Conservation (phyloP, 2,329 filamentous ascomycete species). For the Pleomassaria siparia region DNA sequence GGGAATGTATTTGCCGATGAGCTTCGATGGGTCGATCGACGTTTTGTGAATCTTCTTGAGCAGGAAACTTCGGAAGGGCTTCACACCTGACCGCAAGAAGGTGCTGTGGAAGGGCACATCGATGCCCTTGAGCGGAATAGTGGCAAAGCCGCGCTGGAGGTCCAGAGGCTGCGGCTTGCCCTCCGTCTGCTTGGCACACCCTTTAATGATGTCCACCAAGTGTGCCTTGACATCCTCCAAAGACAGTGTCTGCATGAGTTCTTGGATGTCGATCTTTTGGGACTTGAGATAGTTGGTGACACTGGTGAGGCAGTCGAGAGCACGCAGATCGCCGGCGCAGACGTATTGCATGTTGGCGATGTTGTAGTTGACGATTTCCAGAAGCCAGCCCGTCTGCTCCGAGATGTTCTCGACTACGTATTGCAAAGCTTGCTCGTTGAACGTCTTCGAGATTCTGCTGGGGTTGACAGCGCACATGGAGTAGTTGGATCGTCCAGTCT, state of each 20-base stretch:
- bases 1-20: slow-evolving; percentile 98
- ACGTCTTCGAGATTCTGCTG: slow-evolving; percentile 96
- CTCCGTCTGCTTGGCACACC: slow-evolving; percentile 82
- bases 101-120: slow-evolving; percentile 99
- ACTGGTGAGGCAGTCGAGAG: slow-evolving; percentile 67
- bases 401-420: slow-evolving; percentile 96
- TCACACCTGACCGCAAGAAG: slow-evolving; percentile 95
- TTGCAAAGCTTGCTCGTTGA: slow-evolving; percentile 95
- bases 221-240: slow-evolving; percentile 90
- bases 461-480: slow-evolving; percentile 99
- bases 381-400: slow-evolving; percentile 89
- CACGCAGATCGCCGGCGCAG: slow-evolving; percentile 66
- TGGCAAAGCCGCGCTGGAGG: slow-evolving; percentile 92
- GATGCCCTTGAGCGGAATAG: slow-evolving; percentile 94
- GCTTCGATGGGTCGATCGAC: slow-evolving; percentile 93
- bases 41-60: slow-evolving; percentile 99
- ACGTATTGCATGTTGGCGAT: slow-evolving; percentile 72
- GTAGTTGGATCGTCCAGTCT: slow-evolving; percentile 91
- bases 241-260: slow-evolving; percentile 81
- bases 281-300: slow-evolving; percentile 95
- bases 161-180: slow-evolving; percentile 86
- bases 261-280: slow-evolving; percentile 96
- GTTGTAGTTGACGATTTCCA: slow-evolving; percentile 98
- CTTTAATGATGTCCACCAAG: slow-evolving; percentile 86
- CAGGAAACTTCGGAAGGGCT: slow-evolving; percentile 97